These are phyloP conservation scores for Penicillium ochrochloron DNA, from an alignment of 495 filamentous ascomycete genomes.

Conservation along the genomic window DNA sequence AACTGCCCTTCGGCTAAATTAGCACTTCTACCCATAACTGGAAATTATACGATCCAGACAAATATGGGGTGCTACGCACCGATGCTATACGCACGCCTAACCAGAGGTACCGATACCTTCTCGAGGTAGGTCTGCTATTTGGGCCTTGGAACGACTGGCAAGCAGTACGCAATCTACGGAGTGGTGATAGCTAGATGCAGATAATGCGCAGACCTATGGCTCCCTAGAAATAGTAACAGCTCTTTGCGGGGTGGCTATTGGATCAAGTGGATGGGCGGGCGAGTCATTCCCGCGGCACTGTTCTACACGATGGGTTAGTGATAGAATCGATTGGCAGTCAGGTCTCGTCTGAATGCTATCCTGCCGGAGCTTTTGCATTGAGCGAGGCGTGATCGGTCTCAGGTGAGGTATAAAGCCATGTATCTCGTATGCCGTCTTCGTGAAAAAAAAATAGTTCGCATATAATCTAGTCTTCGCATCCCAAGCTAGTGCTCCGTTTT, in stretches of 20 bases:
- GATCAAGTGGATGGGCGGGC: constrained; percentile 3
- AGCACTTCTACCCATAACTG: no score
- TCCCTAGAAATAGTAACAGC: constrained; percentile 10
- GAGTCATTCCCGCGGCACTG: background rate
- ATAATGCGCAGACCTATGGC: background rate
- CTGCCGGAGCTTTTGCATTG: constrained; percentile 1
- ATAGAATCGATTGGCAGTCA: constrained; percentile 17
- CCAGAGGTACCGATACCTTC: no score
- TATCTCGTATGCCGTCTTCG: background rate
- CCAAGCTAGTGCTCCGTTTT: no score
- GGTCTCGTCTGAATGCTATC: constrained; percentile 18
- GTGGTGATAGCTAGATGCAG: background rate
- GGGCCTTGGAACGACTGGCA: constrained; percentile 8
- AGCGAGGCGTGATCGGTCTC: background rate
- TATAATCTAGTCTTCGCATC: no score
- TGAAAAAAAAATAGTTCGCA: background rate
- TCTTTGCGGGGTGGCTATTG: constrained; percentile 2
- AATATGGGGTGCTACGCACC: no score
- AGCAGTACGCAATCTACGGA: background rate
- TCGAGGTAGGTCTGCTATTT: background rate
- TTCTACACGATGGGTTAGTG: constrained; percentile 4
- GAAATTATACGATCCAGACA: no score
- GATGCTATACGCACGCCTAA: no score
- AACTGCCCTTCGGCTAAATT: no score
- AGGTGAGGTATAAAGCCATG: background rate